Evolutionary conservation across 2,329 filamentous ascomycete genomes (phyloP).

Genomic region (Sporothrix schenckii): DNA sequence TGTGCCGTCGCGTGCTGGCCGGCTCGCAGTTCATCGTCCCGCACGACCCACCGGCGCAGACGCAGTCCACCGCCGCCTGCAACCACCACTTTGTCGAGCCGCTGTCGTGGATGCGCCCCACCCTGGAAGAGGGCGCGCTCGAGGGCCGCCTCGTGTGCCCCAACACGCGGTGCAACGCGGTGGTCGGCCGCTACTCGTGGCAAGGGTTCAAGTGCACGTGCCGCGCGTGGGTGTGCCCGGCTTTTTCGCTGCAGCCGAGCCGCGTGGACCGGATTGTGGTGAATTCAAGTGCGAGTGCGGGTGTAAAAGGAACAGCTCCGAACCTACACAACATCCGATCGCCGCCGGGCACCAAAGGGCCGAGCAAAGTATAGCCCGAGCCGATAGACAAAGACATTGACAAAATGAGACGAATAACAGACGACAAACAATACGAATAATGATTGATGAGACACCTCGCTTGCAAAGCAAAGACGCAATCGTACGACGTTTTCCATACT

Average conservation of each 20-base stretch:
- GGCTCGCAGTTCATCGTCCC: slow-evolving; percentile 65
- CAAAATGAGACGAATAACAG: not conserved
- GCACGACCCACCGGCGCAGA: slow-evolving; percentile 51
- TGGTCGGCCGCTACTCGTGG: slow-evolving; percentile 93
- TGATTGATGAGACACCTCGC: not conserved
- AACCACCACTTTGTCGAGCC: slow-evolving; percentile 91
- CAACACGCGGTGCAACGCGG: slow-evolving; percentile 73
- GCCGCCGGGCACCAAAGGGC: slow-evolving; percentile 50
- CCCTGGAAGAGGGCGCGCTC: slow-evolving; percentile 77
- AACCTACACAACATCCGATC: slow-evolving; percentile 55
- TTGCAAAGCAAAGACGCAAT: too few relatives aligned
- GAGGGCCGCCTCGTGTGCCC: slow-evolving; percentile 87
- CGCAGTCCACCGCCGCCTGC: slow-evolving; percentile 52
- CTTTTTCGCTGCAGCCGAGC: slow-evolving; percentile 80
- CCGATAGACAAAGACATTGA: not conserved
- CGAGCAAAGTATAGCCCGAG: not conserved
- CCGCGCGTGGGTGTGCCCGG: slow-evolving; percentile 85
- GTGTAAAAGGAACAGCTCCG: not conserved
- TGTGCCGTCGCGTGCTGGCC: slow-evolving; percentile 72
- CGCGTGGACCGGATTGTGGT: slow-evolving; percentile 69
- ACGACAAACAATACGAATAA: not conserved
- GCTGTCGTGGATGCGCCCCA: slow-evolving; percentile 89
- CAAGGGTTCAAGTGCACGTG: slow-evolving; percentile 93
- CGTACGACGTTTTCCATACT: too few relatives aligned
- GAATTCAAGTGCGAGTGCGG: not conserved